A percentile compares a stretch with the other conserved stretches of the same genome.
Evolutionary conservation across 1,284 basidiomycete species (phyloP).

Genomic region (Malassezia cuniculi): DNA sequence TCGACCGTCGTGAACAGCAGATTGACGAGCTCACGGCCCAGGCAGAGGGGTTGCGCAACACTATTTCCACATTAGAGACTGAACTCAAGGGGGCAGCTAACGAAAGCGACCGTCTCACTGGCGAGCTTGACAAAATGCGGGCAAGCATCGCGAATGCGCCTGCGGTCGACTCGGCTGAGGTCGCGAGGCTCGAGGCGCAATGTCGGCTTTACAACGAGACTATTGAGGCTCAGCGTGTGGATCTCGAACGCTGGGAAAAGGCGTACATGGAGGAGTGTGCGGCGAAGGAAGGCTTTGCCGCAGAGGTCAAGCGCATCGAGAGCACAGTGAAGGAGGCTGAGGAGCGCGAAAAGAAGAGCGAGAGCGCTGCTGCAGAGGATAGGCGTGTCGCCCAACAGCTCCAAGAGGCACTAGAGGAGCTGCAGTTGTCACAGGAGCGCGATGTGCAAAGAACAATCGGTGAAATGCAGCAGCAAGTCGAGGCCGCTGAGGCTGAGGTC

Average conservation of each 20-base stretch:
- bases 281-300: slow-evolving; percentile 48
- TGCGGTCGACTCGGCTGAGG: slow-evolving; percentile 19
- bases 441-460: slow-evolving; percentile 60
- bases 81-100: slow-evolving; percentile 24
- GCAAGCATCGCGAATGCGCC: slow-evolving; percentile 17
- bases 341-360: slow-evolving; percentile 46
- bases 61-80: slow-evolving; percentile 4
- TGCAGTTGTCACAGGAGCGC: slow-evolving; percentile 55
- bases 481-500: slow-evolving; percentile 58
- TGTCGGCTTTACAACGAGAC: slow-evolving; percentile 24
- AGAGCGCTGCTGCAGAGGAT: slow-evolving; percentile 57
- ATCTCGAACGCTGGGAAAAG: slow-evolving; percentile 19
- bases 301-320: slow-evolving; percentile 53
- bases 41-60: slow-evolving; percentile 4
- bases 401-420: slow-evolving; percentile 84
- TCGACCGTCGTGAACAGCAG: slow-evolving; percentile 36
- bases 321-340: slow-evolving; percentile 43
- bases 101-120: slow-evolving; percentile 21
- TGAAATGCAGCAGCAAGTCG: slow-evolving; percentile 65
- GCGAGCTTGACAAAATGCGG: slow-evolving; percentile 21
- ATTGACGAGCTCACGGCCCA: slow-evolving; percentile 28
- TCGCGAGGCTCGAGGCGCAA: slow-evolving; percentile 14
- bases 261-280: slow-evolving; percentile 21
- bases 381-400: slow-evolving; percentile 66
- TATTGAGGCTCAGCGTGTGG: slow-evolving; percentile 23